Evolutionary conservation across 1,139 yeast genomes (phyloP).

Genomic region (Sugiyamaella castrensis): DNA sequence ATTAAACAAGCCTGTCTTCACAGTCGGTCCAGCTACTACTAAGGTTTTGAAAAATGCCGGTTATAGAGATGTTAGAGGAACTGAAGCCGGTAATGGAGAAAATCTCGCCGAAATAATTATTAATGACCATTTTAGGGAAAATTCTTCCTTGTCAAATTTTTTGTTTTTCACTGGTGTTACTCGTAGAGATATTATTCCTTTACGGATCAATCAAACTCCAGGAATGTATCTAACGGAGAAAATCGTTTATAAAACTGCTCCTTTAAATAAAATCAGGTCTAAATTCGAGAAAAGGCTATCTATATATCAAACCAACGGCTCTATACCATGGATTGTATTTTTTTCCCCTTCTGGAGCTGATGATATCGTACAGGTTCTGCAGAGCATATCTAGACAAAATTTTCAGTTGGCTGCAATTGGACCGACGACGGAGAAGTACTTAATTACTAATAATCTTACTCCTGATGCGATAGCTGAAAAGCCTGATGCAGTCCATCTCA

Average conservation of each 20-base stretch:
- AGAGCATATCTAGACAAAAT: constrained; percentile 23
- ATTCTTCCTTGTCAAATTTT: constrained; percentile 35
- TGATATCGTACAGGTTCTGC: constrained; percentile 46
- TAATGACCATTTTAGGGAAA: constrained; percentile 35
- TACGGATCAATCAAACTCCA: constrained; percentile 44
- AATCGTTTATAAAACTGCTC: constrained; percentile 66
- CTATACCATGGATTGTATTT: constrained; percentile 52
- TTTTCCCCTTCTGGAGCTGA: constrained; percentile 91
- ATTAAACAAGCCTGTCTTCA: constrained; percentile 57
- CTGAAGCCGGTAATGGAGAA: constrained; percentile 80
- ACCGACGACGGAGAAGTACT: constrained; percentile 78
- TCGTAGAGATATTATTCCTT: constrained; percentile 78
- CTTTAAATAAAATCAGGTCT: constrained; percentile 46
- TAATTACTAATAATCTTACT: constrained; percentile 48
- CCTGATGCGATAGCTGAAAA: constrained; percentile 66
- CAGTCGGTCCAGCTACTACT: constrained; percentile 91
- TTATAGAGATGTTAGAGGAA: constrained; percentile 68
- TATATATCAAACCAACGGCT: constrained; percentile 1
- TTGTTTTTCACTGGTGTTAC: constrained; percentile 85
- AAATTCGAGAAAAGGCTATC: constrained; percentile 24
- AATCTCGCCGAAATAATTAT: constrained; percentile 64
- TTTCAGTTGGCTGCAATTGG: constrained; percentile 78
- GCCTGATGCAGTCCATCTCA: constrained; percentile 67
- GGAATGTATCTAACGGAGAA: constrained; percentile 57
- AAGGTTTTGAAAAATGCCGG: constrained; percentile 60